phyloP scores from a whole-genome alignment of 768 basidiomycete species.

The Sistotremastrum niveocremeum region DNA sequence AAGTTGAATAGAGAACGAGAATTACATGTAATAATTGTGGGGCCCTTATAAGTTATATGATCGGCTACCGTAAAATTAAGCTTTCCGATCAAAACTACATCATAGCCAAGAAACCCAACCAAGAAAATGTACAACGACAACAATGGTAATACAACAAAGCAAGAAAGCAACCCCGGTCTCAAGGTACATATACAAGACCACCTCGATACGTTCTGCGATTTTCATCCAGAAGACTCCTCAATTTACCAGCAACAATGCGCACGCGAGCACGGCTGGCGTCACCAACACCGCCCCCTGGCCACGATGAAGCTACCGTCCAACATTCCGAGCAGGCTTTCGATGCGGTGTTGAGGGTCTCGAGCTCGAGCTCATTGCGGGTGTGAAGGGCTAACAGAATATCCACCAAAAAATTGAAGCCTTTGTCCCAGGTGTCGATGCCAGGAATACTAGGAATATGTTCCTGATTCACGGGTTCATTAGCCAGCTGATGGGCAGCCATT shows the following conservation, averaged over 20 bases:
- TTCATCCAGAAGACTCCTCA: slow-evolving; percentile 43
- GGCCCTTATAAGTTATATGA: too few relatives aligned
- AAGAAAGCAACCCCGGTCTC: background rate
- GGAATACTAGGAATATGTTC: too few relatives aligned
- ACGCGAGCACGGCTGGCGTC: slow-evolving; percentile 49
- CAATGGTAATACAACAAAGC: too few relatives aligned
- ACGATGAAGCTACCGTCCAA: slow-evolving; percentile 59
- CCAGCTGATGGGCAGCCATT: too few relatives aligned
- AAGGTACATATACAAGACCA: slow-evolving; percentile 23
- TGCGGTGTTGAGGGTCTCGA: slow-evolving; percentile 64
- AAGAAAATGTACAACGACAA: too few relatives aligned
- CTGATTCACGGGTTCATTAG: too few relatives aligned
- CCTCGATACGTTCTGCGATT: slow-evolving; percentile 34
- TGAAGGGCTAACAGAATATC: slow-evolving; percentile 67
- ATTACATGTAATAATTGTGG: too few relatives aligned
- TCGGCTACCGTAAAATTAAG: too few relatives aligned
- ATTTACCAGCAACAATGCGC: slow-evolving; percentile 42
- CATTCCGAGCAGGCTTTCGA: slow-evolving; percentile 66
- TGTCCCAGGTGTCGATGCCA: slow-evolving; percentile 50
- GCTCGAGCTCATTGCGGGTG: slow-evolving; percentile 47
- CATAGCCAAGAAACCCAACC: too few relatives aligned
- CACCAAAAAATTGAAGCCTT: slow-evolving; percentile 54
- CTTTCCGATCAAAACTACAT: too few relatives aligned
- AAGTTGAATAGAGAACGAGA: too few relatives aligned
- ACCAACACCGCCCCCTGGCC: slow-evolving; percentile 38